Evolutionary conservation across 177 flowering plant genomes (phyloP).

Genomic region (Tripterygium wilfordii): DNA sequence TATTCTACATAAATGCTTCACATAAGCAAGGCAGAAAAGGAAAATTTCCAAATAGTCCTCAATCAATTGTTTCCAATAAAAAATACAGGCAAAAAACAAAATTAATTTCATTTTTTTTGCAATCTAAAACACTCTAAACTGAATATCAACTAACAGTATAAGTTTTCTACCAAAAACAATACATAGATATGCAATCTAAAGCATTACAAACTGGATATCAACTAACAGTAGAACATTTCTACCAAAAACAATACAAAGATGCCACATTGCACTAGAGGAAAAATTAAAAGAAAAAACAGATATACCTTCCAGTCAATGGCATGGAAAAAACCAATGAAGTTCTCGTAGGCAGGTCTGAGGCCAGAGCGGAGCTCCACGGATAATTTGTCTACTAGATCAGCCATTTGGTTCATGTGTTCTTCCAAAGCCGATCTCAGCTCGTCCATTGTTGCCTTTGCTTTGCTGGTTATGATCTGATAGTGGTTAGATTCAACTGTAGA

Average conservation of each 20-base stretch:
- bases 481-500: too few relatives aligned
- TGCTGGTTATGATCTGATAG: too few relatives aligned
- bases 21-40: too few relatives aligned
- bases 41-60: too few relatives aligned
- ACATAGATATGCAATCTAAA: too few relatives aligned
- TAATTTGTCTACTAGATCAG: constrained; percentile 65
- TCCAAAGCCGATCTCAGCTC: constrained; percentile 53
- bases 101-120: too few relatives aligned
- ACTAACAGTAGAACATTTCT: background rate
- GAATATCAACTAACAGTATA: background rate
- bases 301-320: constrained; percentile 92
- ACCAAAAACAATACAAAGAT: background rate
- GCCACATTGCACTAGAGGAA: background rate
- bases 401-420: constrained; percentile 62
- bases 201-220: too few relatives aligned
- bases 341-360: constrained; percentile 68
- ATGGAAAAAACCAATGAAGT: constrained; percentile 80
- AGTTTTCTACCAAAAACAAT: background rate
- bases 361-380: constrained; percentile 60
- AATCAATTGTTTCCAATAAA: too few relatives aligned
- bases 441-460: constrained; percentile 50
- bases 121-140: too few relatives aligned
- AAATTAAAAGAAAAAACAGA: background rate
- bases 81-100: too few relatives aligned
- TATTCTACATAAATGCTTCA: too few relatives aligned